These are phyloP conservation scores for Peronospora destructor DNA, from an alignment of 352 stramenopile species.

Conservation along the genomic window DNA sequence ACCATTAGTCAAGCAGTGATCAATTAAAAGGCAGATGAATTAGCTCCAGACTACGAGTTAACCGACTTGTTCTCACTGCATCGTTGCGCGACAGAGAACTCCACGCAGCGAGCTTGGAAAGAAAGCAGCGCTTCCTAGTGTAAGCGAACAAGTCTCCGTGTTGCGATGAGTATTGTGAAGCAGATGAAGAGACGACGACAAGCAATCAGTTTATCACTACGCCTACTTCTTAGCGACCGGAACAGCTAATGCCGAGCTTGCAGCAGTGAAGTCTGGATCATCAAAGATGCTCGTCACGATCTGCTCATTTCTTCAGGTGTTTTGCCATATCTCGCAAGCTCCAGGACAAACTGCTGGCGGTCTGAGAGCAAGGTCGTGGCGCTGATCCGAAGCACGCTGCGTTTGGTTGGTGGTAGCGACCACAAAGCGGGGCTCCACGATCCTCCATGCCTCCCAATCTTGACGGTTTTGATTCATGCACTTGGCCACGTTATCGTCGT, in stretches of 20 bases:
- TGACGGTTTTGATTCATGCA: conserved; percentile 21
- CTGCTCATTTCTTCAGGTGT: conserved; percentile 25
- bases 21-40: conserved; percentile 20
- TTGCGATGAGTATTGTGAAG: background rate
- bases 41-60: conserved; percentile 34
- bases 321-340: conserved; percentile 27
- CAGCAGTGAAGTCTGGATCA: conserved; percentile 1
- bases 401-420: background rate
- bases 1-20: conserved; percentile 14
- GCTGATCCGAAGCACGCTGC: background rate
- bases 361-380: conserved; percentile 9
- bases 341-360: conserved; percentile 15
- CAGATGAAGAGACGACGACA: no score
- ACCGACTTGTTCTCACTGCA: conserved; percentile 19
- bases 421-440: conserved; percentile 21
- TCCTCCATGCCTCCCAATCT: conserved; percentile 19
- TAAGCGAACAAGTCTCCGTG: conserved; percentile 15
- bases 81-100: background rate
- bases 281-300: conserved; percentile 27
- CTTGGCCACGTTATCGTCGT: conserved; percentile 13
- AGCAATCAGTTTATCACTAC: no score
- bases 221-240: conserved; percentile 8
- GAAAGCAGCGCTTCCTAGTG: background rate
- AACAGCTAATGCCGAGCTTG: conserved; percentile 8
- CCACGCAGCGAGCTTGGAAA: background rate